Conservation (phyloP, 2,329 filamentous ascomycete species). For the Akanthomyces muscarius region DNA sequence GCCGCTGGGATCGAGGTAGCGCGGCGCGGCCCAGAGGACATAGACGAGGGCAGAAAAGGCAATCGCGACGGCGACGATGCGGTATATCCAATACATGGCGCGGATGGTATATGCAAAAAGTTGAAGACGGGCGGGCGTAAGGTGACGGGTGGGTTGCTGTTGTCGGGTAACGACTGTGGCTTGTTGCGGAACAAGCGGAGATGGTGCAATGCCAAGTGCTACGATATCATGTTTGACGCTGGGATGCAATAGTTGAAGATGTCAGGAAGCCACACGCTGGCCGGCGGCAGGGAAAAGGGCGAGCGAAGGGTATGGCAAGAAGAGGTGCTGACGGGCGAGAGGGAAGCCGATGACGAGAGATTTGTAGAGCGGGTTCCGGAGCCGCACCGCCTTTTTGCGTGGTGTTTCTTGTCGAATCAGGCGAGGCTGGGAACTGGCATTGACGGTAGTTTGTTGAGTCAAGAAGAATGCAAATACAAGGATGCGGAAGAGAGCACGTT, state of each 20-base stretch:
- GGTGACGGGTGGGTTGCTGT: background rate
- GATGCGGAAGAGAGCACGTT: background rate
- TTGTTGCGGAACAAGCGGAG: slow-evolving; percentile 5
- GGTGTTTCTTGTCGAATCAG: background rate
- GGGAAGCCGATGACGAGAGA: slow-evolving; percentile 11
- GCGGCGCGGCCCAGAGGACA: slow-evolving; percentile 47
- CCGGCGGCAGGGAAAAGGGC: background rate
- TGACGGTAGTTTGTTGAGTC: background rate
- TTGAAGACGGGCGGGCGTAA: background rate
- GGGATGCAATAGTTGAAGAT: background rate
- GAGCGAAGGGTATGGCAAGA: background rate
- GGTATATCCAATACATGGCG: slow-evolving; percentile 13
- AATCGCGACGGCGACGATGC: slow-evolving; percentile 22
- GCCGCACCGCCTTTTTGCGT: slow-evolving; percentile 14
- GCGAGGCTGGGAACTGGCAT: background rate
- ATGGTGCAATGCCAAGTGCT: background rate
- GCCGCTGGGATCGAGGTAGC: slow-evolving; percentile 59
- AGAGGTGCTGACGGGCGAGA: background rate
- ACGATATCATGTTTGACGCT: background rate
- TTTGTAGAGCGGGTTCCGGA: slow-evolving; percentile 3
- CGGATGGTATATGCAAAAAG: background rate
- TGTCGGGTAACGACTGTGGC: slow-evolving; percentile 10
- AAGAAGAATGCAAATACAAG: background rate
- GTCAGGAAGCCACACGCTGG: background rate
- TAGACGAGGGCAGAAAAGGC: slow-evolving; percentile 45